Evolutionary conservation across 257 asterid species (phyloP).

Genomic region (Marsdenia floribunda): DNA sequence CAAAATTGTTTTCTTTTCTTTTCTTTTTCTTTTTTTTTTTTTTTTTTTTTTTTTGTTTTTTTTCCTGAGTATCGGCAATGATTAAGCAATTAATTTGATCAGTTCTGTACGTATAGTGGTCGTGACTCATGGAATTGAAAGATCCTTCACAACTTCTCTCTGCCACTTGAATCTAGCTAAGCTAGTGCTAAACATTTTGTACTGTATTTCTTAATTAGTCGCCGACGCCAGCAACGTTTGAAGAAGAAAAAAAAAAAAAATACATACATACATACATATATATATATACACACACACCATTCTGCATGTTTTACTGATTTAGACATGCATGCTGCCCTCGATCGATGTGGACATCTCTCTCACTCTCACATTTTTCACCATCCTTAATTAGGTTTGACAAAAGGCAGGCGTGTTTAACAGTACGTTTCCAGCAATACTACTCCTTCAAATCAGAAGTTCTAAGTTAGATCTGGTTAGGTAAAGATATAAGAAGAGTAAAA

Average conservation of each 20-base stretch:
- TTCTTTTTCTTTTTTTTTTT: too few species aligned
- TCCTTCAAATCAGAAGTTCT: too few species aligned
- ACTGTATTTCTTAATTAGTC: not conserved
- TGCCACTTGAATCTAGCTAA: not conserved
- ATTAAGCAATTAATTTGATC: conserved; percentile 17
- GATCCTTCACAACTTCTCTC: not conserved
- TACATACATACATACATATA: too few species aligned
- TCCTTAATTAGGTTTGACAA: not conserved
- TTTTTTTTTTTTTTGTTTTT: too few species aligned
- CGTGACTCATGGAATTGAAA: not conserved
- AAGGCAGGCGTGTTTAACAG: too few species aligned
- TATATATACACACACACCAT: not conserved
- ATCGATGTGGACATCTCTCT: not conserved
- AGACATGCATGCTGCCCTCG: not conserved
- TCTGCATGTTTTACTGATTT: conserved; percentile 9
- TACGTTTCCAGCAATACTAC: too few species aligned
- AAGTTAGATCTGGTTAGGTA: too few species aligned
- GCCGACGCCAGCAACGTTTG: conserved; percentile 4
- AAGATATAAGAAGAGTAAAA: too few species aligned
- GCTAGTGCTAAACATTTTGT: too few species aligned
- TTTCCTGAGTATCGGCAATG: conserved; percentile 10
- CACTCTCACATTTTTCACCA: not conserved
- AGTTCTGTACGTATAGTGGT: not conserved
- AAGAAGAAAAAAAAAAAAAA: not conserved
- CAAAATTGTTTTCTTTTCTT: too few species aligned